phyloP scores from a whole-genome alignment of 2,329 filamentous ascomycete species.

The Oidium heveae region DNA sequence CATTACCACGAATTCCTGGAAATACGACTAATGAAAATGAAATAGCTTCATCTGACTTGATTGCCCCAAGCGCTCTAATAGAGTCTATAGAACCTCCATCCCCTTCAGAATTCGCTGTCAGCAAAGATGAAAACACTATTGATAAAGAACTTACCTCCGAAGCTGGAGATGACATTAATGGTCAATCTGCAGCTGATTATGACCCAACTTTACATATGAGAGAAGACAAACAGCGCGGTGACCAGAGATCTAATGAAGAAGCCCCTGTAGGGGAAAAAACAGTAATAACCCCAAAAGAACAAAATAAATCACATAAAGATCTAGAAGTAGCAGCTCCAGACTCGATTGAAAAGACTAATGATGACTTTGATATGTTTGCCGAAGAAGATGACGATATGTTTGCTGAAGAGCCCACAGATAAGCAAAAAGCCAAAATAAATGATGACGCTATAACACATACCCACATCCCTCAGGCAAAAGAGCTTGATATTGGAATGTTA shows the following conservation, averaged over 20 bases:
- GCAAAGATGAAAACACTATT: slow-evolving; percentile 41
- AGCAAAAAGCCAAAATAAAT: background rate
- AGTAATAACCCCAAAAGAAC: slow-evolving; percentile 28
- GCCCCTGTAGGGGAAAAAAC: slow-evolving; percentile 28
- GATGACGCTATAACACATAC: slow-evolving; percentile 10
- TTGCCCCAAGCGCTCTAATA: slow-evolving; percentile 14
- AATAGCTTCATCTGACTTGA: slow-evolving; percentile 11
- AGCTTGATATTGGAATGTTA: slow-evolving; percentile 48
- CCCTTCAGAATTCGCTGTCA: slow-evolving; percentile 27
- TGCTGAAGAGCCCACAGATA: slow-evolving; percentile 23
- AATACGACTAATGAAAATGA: slow-evolving; percentile 3
- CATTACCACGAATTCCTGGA: background rate
- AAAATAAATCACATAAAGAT: slow-evolving; percentile 19
- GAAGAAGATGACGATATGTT: slow-evolving; percentile 48
- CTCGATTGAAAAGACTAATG: slow-evolving; percentile 25
- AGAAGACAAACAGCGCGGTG: slow-evolving; percentile 51
- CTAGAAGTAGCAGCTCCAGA: slow-evolving; percentile 30
- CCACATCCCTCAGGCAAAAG: slow-evolving; percentile 21
- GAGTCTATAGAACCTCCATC: slow-evolving; percentile 13
- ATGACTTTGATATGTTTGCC: slow-evolving; percentile 71
- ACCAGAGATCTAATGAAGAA: slow-evolving; percentile 33
- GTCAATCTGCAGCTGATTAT: slow-evolving; percentile 79
- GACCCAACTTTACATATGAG: slow-evolving; percentile 74
- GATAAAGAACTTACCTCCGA: slow-evolving; percentile 26
- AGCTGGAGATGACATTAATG: slow-evolving; percentile 29